Evolutionary conservation across 1,284 basidiomycete genomes (phyloP).

Genomic region (Ganoderma leucocontextum): DNA sequence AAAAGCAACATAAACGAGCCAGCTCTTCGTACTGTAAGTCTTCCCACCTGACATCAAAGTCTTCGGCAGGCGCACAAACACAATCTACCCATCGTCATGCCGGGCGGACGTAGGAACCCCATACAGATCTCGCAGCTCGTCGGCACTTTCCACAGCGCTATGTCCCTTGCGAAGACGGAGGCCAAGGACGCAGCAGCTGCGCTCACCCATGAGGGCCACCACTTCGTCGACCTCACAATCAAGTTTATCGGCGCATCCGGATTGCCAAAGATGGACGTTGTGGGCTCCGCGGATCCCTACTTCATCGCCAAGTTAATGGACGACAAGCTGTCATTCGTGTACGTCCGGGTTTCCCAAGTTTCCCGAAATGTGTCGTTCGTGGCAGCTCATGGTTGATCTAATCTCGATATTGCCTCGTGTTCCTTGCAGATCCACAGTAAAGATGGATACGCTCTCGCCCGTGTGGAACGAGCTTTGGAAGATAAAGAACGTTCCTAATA

Average conservation of each 20-base stretch:
- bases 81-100: constrained; percentile 16
- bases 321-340: constrained; percentile 68
- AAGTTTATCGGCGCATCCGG: constrained; percentile 76
- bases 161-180: constrained; percentile 27
- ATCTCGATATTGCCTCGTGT: not conserved
- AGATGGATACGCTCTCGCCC: constrained; percentile 62
- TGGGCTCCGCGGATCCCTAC: constrained; percentile 74
- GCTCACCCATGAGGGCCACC: constrained; percentile 23
- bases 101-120: constrained; percentile 31
- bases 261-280: constrained; percentile 74
- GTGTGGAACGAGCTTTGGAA: constrained; percentile 81
- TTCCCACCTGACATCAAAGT: constrained; percentile 2
- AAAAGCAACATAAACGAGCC: not conserved
- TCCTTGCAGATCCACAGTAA: constrained; percentile 65
- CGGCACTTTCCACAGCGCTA: constrained; percentile 33
- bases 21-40: constrained; percentile 2
- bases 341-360: constrained; percentile 31
- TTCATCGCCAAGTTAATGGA: constrained; percentile 76
- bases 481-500: constrained; percentile 72
- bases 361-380: not conserved
- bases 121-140: constrained; percentile 35
- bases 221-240: constrained; percentile 59
- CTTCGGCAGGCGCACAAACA: constrained; percentile 6
- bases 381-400: not conserved
- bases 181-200: constrained; percentile 26